Evolutionary conservation across 495 filamentous ascomycete genomes (phyloP).

Genomic region (Ascobolus immersus): DNA sequence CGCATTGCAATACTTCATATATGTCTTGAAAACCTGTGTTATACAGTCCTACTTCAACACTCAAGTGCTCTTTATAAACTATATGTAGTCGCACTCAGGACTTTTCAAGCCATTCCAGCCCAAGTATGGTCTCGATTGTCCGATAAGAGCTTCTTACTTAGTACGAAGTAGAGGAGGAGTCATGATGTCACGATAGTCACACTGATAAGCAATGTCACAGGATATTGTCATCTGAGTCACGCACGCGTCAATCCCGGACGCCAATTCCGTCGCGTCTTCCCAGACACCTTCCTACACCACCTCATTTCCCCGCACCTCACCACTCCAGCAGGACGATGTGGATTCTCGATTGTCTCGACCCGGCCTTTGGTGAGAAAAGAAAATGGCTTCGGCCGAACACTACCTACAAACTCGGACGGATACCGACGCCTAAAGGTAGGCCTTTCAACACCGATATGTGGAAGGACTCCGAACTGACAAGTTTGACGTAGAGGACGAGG

Average conservation of each 20-base stretch:
- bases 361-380: slow-evolving; percentile 33
- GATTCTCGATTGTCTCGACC: slow-evolving; percentile 30
- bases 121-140: no score
- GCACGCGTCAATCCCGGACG: not conserved
- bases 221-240: not conserved
- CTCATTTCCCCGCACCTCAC: not conserved
- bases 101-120: no score
- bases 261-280: not conserved
- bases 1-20: no score
- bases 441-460: slow-evolving; percentile 6
- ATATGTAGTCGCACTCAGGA: no score
- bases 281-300: not conserved
- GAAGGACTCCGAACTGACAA: slow-evolving; percentile 28
- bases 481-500: slow-evolving; percentile 38
- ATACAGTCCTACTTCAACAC: no score
- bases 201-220: not conserved
- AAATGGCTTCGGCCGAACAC: slow-evolving; percentile 66
- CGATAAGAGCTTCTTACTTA: no score
- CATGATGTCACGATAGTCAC: slow-evolving; percentile 1
- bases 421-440: slow-evolving; percentile 20
- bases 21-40: no score
- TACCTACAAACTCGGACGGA: slow-evolving; percentile 52
- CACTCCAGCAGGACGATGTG: slow-evolving; percentile 22
- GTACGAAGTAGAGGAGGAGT: not conserved
- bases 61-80: no score